Evolutionary conservation across 495 filamentous ascomycete species (phyloP).

Genomic region (Emericellopsis terricola): DNA sequence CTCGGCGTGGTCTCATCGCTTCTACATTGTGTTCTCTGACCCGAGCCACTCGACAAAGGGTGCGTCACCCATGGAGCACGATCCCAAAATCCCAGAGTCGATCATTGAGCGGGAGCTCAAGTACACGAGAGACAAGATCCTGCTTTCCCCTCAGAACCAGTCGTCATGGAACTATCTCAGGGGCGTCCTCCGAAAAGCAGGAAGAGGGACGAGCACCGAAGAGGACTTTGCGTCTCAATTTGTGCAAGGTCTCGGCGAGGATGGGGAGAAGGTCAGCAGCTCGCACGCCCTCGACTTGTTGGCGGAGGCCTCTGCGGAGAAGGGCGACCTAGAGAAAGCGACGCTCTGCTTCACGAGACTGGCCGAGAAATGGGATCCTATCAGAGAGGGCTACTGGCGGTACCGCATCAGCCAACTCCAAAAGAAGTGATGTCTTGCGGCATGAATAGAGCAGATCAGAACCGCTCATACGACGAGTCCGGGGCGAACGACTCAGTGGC

Average conservation of each 20-base stretch:
- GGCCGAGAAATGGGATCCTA: conserved; percentile 74
- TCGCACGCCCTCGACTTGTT: conserved; percentile 82
- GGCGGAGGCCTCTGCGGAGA: conserved; percentile 60
- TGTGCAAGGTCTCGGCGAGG: conserved; percentile 28
- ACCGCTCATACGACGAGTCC: no score
- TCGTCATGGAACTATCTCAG: conserved; percentile 84
- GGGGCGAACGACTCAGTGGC: no score
- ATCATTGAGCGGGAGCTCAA: conserved; percentile 57
- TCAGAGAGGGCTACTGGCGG: conserved; percentile 83
- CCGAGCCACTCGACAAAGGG: conserved; percentile 30
- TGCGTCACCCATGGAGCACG: conserved; percentile 20
- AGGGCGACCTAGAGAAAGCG: conserved; percentile 37
- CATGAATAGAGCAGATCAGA: not conserved
- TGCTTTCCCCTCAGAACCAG: conserved; percentile 77
- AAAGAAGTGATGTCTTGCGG: conserved; percentile 3
- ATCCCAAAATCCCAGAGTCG: conserved; percentile 34
- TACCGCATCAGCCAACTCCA: conserved; percentile 37
- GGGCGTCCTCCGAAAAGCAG: conserved; percentile 51
- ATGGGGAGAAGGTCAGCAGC: conserved; percentile 38
- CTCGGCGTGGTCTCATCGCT: conserved; percentile 92
- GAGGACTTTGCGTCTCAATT: conserved; percentile 50
- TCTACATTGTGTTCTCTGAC: conserved; percentile 70
- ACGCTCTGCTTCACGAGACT: conserved; percentile 50
- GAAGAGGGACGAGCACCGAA: conserved; percentile 34
- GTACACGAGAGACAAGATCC: conserved; percentile 52